phyloP scores from a whole-genome alignment of 1,284 basidiomycete genomes.

The Cryptococcus sp. region DNA sequence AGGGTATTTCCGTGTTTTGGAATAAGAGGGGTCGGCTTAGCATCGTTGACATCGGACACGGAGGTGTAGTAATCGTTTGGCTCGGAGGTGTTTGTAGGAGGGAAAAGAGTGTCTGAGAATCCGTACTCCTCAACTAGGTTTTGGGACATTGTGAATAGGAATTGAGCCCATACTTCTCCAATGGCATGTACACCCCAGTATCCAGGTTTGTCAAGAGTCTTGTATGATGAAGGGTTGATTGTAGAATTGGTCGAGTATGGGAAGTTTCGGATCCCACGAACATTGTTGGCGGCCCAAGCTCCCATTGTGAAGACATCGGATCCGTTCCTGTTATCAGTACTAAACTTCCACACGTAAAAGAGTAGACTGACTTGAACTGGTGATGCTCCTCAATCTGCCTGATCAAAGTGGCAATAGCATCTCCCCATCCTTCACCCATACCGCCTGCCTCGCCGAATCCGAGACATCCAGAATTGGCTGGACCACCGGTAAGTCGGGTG shows the following conservation, averaged over 20 bases:
- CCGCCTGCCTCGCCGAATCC: conserved; percentile 95
- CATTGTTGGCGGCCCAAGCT: conserved; percentile 81
- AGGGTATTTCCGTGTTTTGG: conserved; percentile 92
- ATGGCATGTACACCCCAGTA: conserved; percentile 62
- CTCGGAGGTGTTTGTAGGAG: conserved; percentile 54
- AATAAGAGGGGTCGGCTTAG: conserved; percentile 59
- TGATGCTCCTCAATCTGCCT: conserved; percentile 67
- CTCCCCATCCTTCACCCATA: conserved; percentile 76
- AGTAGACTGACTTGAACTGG: conserved; percentile 36
- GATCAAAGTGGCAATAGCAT: conserved; percentile 79
- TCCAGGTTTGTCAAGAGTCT: conserved; percentile 82
- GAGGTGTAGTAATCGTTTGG: conserved; percentile 64
- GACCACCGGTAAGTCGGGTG: conserved; percentile 90
- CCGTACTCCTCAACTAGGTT: conserved; percentile 74
- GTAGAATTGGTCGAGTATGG: conserved; percentile 71
- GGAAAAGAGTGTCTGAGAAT: conserved; percentile 72
- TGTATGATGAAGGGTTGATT: conserved; percentile 86
- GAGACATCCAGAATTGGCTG: conserved; percentile 84
- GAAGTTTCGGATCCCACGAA: conserved; percentile 79
- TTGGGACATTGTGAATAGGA: conserved; percentile 80
- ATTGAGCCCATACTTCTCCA: conserved; percentile 92
- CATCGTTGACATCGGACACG: conserved; percentile 45
- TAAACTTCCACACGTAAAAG: not conserved
- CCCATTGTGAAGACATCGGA: conserved; percentile 72
- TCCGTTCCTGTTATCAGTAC: conserved; percentile 41